phyloP scores from a whole-genome alignment of 805 yeast species.

The Pichia cabralensis region DNA sequence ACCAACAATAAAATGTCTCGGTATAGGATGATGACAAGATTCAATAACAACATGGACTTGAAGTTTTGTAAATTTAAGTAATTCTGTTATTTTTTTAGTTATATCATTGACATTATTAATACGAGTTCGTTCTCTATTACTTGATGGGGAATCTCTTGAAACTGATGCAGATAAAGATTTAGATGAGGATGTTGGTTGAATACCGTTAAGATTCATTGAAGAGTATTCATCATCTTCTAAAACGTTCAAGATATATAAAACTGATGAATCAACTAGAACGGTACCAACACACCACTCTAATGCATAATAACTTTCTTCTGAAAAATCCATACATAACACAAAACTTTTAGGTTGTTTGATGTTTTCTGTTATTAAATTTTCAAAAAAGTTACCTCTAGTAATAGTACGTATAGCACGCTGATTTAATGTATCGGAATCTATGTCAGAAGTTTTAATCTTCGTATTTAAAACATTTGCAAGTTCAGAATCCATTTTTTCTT shows the following conservation, averaged over 20 bases:
- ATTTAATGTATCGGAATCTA: constrained; percentile 41
- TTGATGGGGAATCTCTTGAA: constrained; percentile 10
- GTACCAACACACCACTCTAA: constrained; percentile 86
- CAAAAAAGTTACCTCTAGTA: constrained; percentile 58
- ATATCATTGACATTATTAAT: constrained; percentile 34
- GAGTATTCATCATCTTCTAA: constrained; percentile 35
- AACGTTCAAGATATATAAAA: constrained; percentile 60
- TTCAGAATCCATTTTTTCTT: constrained; percentile 53
- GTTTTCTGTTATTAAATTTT: constrained; percentile 23
- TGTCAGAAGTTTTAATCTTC: constrained; percentile 42
- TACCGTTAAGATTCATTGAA: constrained; percentile 27
- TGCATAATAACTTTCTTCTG: constrained; percentile 76
- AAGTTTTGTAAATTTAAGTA: constrained; percentile 54
- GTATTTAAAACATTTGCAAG: constrained; percentile 45
- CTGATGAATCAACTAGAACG: constrained; percentile 72
- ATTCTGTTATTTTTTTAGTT: constrained; percentile 29
- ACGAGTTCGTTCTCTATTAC: constrained; percentile 29
- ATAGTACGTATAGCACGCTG: constrained; percentile 60
- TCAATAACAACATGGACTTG: constrained; percentile 68
- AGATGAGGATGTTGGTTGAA: constrained; percentile 17
- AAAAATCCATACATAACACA: constrained; percentile 69
- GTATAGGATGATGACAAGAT: constrained; percentile 67
- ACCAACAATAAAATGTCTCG: constrained; percentile 60
- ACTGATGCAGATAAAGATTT: constrained; percentile 1
- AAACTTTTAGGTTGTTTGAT: constrained; percentile 40